These are phyloP conservation scores for Trichopus zeylanicus DNA, from an alignment of 116 monocot species.

Conservation along the genomic window DNA sequence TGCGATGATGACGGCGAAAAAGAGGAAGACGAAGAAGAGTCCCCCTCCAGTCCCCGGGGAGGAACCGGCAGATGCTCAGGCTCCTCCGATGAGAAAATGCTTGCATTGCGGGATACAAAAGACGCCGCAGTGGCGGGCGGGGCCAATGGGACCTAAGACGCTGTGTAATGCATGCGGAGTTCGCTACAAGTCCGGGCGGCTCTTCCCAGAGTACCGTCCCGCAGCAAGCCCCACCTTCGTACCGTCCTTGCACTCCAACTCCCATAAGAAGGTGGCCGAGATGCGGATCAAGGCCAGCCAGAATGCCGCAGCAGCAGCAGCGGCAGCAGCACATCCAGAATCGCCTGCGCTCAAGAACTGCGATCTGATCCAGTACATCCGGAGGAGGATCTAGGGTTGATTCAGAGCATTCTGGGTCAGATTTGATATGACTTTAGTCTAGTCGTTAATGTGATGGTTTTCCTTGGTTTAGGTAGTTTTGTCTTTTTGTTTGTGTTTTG, in stretches of 20 bases:
- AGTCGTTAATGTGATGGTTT: no score
- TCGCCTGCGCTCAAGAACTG: conserved; percentile 5
- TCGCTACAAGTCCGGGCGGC: conserved; percentile 7
- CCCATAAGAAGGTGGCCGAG: conserved; percentile 9
- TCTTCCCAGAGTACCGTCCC: conserved; percentile 9
- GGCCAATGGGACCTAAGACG: conserved; percentile 74
- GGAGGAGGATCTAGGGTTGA: no score
- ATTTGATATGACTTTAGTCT: no score
- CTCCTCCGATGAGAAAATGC: conserved; percentile 28
- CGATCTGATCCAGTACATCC: conserved; percentile 8
- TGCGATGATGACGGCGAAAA: conserved; percentile 5
- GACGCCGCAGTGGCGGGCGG: conserved; percentile 77
- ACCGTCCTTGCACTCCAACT: conserved; percentile 5
- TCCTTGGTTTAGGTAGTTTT: no score
- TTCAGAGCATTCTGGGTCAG: no score
- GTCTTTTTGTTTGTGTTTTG: no score
- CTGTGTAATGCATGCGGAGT: conserved; percentile 31
- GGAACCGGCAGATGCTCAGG: not conserved
- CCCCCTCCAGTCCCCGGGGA: not conserved
- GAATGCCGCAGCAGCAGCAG: not conserved
- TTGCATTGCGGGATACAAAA: conserved; percentile 50
- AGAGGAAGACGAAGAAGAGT: conserved; percentile 3
- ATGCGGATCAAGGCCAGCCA: conserved; percentile 9
- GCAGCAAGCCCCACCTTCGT: conserved; percentile 9
- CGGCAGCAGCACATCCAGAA: not conserved